Percentiles rank a stretch among this genome's conserved stretches.
Evolutionary conservation across 768 basidiomycete species (phyloP).

Genomic region (Dacryopinax primogenitus): DNA sequence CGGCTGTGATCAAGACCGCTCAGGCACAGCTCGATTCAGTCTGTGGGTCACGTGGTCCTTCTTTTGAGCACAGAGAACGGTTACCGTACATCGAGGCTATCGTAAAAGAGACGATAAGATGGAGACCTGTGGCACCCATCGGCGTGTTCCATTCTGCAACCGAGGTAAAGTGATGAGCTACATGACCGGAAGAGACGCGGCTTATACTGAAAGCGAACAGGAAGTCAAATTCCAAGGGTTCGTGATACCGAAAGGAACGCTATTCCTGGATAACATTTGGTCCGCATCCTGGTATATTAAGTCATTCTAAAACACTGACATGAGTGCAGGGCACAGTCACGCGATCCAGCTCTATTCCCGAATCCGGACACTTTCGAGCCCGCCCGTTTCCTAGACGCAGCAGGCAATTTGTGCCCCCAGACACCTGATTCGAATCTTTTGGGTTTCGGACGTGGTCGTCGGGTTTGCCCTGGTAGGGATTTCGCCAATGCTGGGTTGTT

Average conservation of each 20-base stretch:
- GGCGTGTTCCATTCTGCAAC: slow-evolving; percentile 14
- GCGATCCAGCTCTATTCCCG: neutral
- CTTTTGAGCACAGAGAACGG: slow-evolving; percentile 32
- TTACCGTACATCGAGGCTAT: slow-evolving; percentile 32
- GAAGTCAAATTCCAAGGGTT: slow-evolving; percentile 10
- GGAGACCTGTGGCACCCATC: slow-evolving; percentile 34
- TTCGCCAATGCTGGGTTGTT: neutral
- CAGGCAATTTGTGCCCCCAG: neutral
- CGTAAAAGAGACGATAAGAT: slow-evolving; percentile 29
- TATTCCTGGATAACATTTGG: slow-evolving; percentile 13
- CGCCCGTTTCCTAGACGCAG: neutral
- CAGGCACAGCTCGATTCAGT: slow-evolving; percentile 11
- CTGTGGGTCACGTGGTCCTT: slow-evolving; percentile 23
- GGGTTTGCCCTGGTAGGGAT: neutral
- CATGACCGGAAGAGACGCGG: too few relatives aligned
- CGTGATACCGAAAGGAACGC: slow-evolving; percentile 14
- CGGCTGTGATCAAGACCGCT: slow-evolving; percentile 7
- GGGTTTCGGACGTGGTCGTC: neutral
- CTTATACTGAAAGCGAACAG: too few relatives aligned
- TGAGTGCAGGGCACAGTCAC: neutral
- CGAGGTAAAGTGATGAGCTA: neutral
- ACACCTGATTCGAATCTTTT: neutral
- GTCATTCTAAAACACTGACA: neutral
- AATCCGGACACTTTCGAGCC: neutral
- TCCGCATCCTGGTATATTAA: slow-evolving; percentile 17